Evolutionary conservation across 1,284 basidiomycete genomes (phyloP), one percentile per base, ranked within the genome.

Genomic region (Pholiota adiposa): DNA sequence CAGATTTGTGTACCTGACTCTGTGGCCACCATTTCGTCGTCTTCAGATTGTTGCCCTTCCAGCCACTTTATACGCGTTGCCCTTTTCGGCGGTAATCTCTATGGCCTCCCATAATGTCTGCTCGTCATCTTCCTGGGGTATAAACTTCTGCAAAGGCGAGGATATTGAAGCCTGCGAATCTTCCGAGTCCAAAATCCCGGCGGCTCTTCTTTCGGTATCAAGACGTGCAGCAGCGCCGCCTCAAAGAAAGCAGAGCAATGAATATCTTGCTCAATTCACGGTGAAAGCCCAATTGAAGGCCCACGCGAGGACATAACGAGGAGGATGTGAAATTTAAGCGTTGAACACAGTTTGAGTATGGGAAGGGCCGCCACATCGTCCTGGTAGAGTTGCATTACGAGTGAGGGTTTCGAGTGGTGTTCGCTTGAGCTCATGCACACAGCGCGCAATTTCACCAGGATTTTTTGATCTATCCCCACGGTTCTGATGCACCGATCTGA

Each of bases 21-120:
- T 79, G 79, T 2, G 74, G 48, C 87, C 87, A 91, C 0, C 85
- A 81, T 61, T 83, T 83, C 16, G 75, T 73, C 0, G 84, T 88
- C 3, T 70, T 67, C 0, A 84, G 82, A 67, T 89, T 79, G 0
- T 69, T 60, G 0, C 89, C 89, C 16, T 70, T 81, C 89, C 89
- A 91, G 58, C 76, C 3, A 91, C 83, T 59, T 75, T 79, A 69
- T 87, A 90, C 23, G 64, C 59, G 16, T 70, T 73, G 18, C 59
- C 64, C 21, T 72, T 77, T 69, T 90, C 87, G 0, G 66, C 79
- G 1, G 83, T 77, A 51, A 90, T 89, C 59, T 83, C 82, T 11
- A 81, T 70, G 14, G 86, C 87, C 21, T 80, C 79, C 80, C 81
- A 90, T 4, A 88, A 71, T 0, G 72, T 72, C 29, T 87, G 79